phyloP scores from a whole-genome alignment of 2,329 filamentous ascomycete genomes.

The Clarireedia homoeocarpa region DNA sequence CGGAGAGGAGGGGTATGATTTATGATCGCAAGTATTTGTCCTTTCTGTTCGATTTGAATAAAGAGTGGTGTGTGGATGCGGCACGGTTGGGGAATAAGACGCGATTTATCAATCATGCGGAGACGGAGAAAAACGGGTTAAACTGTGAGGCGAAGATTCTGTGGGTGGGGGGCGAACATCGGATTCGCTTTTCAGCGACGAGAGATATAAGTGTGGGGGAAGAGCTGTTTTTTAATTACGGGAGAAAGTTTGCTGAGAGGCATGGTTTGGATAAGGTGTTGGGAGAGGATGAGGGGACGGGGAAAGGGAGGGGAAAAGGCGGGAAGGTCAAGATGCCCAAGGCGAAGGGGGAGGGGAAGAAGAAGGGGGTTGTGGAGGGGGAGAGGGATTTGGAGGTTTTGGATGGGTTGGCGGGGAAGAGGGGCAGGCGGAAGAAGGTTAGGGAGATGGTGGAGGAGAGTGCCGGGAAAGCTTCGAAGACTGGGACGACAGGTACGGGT shows the following conservation, averaged over 20 bases:
- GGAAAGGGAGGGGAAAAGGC: too few relatives aligned
- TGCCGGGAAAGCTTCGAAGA: slow-evolving; percentile 6
- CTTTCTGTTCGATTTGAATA: slow-evolving; percentile 46
- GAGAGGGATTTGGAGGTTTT: slow-evolving; percentile 20
- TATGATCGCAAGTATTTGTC: slow-evolving; percentile 33
- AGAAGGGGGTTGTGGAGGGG: slow-evolving; percentile 18
- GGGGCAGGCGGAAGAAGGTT: slow-evolving; percentile 4
- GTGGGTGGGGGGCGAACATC: slow-evolving; percentile 67
- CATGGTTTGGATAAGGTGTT: slow-evolving; percentile 41
- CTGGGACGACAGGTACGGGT: slow-evolving; percentile 1
- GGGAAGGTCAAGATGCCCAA: slow-evolving; percentile 8
- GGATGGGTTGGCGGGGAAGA: slow-evolving; percentile 16
- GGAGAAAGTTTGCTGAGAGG: slow-evolving; percentile 55
- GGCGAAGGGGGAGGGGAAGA: slow-evolving; percentile 12
- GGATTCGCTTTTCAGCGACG: slow-evolving; percentile 66
- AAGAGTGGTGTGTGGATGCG: slow-evolving; percentile 52
- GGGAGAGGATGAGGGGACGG: neutral
- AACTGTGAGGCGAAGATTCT: slow-evolving; percentile 62
- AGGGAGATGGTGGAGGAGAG: neutral
- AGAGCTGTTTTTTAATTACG: slow-evolving; percentile 78
- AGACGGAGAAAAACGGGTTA: slow-evolving; percentile 47
- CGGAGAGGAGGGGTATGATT: slow-evolving; percentile 26
- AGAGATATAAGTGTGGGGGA: slow-evolving; percentile 62
- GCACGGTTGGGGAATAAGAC: slow-evolving; percentile 73
- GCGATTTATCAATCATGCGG: slow-evolving; percentile 76